Evolutionary conservation across 2,329 filamentous ascomycete species (phyloP), one percentile per base, ranked within the genome.

Genomic region (Fusarium pseudograminearum): DNA sequence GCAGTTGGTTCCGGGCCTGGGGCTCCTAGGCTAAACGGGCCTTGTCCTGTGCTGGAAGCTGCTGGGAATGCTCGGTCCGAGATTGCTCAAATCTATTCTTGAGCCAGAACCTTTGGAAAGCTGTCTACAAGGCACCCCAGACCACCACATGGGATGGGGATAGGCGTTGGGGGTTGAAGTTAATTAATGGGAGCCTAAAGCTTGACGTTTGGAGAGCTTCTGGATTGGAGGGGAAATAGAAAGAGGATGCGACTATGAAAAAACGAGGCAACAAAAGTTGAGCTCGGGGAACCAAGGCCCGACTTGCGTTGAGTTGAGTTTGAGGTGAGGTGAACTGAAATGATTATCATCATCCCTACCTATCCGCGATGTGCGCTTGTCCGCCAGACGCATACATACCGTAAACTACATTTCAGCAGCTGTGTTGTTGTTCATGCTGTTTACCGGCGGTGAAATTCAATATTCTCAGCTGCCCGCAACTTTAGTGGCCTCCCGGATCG

Each of bases 371-470:
- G 26, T 28, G 51, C 51, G 57, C 41, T 33, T 46, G 50, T 62
- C 56, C 42, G 38, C 50, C 50, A 16, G 14, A 22, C 24, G 22
- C 20, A 48, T 54, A 50, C 57, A 57, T 41, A 33, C 12, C 22
- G 47, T 20, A 50, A 36, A 34, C 47, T 28, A 40, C 22, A 24
- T 24, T 36, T 40, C 22, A 34, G 46, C 33, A 24, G 20, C 44
- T n/a, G 50, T 67, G 45, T 40, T 47, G 18, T 69, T 45, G 40
- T 52, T 65, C 47, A 45, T 68, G 65, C 58, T 15, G 59, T 51
- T 45, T 53, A 52, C 65, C 65, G 45, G 65, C 53, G 65, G 65
- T 69, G 65, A 68, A 69, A 60, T 55, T 30, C 42, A 53, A 18
- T 46, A 52, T 69, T 36, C 45, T 61, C 55, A 48, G 24, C 26